A percentile compares a stretch with the other conserved stretches of the same genome.
Evolutionary conservation across 1,284 basidiomycete species (phyloP).

Genomic region (Peniophora sp.): DNA sequence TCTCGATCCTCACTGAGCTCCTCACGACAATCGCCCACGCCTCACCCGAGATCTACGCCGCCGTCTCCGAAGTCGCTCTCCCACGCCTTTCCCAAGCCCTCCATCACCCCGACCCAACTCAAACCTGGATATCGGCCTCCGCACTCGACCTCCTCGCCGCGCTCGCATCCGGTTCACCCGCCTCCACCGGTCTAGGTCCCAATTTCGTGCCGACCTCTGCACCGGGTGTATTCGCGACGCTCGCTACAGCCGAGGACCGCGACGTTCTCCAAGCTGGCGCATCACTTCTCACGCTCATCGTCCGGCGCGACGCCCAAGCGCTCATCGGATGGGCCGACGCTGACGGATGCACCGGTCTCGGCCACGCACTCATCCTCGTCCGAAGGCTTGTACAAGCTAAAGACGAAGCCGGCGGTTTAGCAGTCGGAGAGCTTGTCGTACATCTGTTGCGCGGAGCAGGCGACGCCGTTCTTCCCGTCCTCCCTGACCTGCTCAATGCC

Average conservation of each 20-base stretch:
- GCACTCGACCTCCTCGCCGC: conserved; percentile 78
- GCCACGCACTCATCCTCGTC: conserved; percentile 65
- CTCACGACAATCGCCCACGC: conserved; percentile 64
- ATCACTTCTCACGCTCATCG: conserved; percentile 72
- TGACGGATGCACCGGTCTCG: conserved; percentile 66
- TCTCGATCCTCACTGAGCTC: conserved; percentile 82
- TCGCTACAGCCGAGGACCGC: conserved; percentile 68
- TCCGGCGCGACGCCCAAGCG: conserved; percentile 83
- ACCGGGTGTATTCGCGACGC: conserved; percentile 63
- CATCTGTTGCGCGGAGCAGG: conserved; percentile 81
- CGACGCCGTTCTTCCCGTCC: conserved; percentile 70
- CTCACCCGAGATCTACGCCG: conserved; percentile 54
- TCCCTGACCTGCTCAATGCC: conserved; percentile 81
- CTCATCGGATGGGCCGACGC: conserved; percentile 68
- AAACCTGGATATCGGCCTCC: conserved; percentile 66
- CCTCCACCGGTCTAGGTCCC: conserved; percentile 56
- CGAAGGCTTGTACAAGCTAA: conserved; percentile 72
- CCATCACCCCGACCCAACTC: conserved; percentile 43
- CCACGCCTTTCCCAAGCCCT: conserved; percentile 69
- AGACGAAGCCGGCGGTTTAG: conserved; percentile 83
- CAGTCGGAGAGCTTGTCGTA: conserved; percentile 91
- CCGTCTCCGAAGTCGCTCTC: conserved; percentile 65
- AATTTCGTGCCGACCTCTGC: conserved; percentile 73
- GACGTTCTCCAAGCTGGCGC: conserved; percentile 85
- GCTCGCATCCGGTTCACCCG: conserved; percentile 58